A percentile compares a stretch with the other conserved stretches of the same genome.
Evolutionary conservation across 225 moss, liverwort and hornwort genomes (phyloP).

Genomic region (Pseudisothecium myosuroides): DNA sequence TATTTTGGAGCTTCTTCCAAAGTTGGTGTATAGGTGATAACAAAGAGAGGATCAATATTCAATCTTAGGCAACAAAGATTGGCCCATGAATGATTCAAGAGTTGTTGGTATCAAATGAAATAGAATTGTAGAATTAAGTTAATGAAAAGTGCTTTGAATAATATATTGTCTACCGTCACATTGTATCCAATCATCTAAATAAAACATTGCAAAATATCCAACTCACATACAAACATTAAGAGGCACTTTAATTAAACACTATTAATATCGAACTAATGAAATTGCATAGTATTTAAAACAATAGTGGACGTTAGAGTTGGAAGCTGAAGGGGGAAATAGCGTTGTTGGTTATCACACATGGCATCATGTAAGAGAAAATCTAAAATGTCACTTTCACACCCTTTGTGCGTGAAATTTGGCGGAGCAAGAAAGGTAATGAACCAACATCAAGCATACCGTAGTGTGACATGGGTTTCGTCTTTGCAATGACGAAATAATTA

Average conservation of each 20-base stretch:
- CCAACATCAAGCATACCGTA: too few relatives aligned
- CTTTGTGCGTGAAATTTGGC: too few relatives aligned
- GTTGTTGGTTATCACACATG: neutral
- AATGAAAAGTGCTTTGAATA: neutral
- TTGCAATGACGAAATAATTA: too few relatives aligned
- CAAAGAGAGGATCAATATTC: conserved; percentile 11
- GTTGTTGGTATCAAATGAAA: neutral
- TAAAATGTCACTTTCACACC: neutral
- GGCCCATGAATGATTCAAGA: neutral
- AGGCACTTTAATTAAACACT: neutral
- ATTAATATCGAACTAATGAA: neutral
- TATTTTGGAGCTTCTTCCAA: conserved; percentile 23
- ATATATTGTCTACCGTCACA: neutral
- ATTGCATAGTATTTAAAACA: too few relatives aligned
- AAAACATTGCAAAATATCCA: neutral
- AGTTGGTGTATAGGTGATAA: conserved; percentile 21
- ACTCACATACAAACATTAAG: neutral
- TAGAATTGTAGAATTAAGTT: neutral
- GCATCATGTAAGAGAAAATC: neutral
- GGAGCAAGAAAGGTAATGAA: too few relatives aligned
- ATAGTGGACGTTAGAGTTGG: neutral
- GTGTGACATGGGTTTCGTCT: too few relatives aligned
- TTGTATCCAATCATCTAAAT: neutral
- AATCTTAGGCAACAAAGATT: conserved; percentile 11
- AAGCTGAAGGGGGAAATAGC: neutral